Evolutionary conservation across 2,329 filamentous ascomycete genomes (phyloP), one percentile per base, ranked within the genome.

Genomic region (Xylariomycetidae sp.): DNA sequence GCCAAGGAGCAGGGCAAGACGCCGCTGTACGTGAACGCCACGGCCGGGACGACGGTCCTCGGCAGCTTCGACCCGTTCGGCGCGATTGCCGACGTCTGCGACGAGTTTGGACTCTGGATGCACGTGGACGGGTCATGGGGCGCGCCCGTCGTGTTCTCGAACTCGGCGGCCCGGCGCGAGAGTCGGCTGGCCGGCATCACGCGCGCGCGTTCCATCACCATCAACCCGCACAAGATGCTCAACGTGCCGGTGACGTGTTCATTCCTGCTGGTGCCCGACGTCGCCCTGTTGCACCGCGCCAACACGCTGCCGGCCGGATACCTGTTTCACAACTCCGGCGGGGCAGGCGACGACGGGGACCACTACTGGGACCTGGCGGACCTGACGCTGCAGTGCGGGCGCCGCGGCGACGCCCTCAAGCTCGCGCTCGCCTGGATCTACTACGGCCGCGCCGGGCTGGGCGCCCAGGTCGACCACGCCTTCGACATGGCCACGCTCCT

Each of bases 211-310:
- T 86, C 79, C 10, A 67, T 96, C 24, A 86, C 88, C 2, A 75
- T 95, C 34, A 96, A 94, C 59, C 89, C 92, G 37, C 92, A 98
- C 65, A 96, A 96, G 65, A 96, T 96, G 92, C 74, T 96, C 54
- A 86, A 86, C 38, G 85, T 87, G 3, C 90, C 92, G 0, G 66
- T 93, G 25, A 95, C 89, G 0, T 96, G 89, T 63, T 89, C 83
- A 0, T 95, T 94, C 64, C 72, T 98, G 4, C 72, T 98, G 10
- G 81, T 77, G 0, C 73, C 74, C 2, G 89, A 96, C 55, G 62
- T 93, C 53, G 67, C 71, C 35, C 64, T 82, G 16, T 93, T 96
- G 58, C 83, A 92, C 57, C 67, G 63, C 29, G 88, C 88, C 10
- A 95, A 95, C 62, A 94, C 85, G 3, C 72, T 95, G 3, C 81